Base-by-base conservation (phyloP, 164 flowering plant species). In the Platanus orientalis region DNA sequence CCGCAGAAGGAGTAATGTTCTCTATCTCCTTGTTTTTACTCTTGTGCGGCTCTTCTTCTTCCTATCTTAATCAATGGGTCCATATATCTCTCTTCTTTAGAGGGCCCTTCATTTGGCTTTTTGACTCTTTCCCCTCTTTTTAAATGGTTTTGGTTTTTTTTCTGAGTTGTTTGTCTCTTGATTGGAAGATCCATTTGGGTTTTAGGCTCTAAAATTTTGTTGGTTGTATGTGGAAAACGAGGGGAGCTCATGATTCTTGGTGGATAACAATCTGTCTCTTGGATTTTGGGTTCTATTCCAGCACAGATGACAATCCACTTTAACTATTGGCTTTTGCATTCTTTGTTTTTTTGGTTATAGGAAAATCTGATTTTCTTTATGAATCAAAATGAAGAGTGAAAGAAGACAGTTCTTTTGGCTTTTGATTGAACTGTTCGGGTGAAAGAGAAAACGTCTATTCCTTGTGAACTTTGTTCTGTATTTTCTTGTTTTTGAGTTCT, bases 1-100 rank as follows among this genome's bases (percentile, higher is more conserved):
- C 68, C 40, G 68, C 54, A 40, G 32, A 40, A 26, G n/a, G 40
- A 62, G 71, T 68, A 69, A 58, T 51, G 54, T 39, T 62, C 49
- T 65, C 66, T 65, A 20, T 66, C 48, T 66, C 69, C 60, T 71
- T 57, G 65, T 59, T 66, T 64, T 66, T 55, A 69, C 58, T 52
- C 59, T 71, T 66, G 66, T 68, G 69, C 73, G 73, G 78, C 54
- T 76, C 65, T 54, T 60, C 64, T 72, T 75, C 62, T 74, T 60
- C 60, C 65, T 59, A 56, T 58, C 63, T 61, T 62, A 47, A 59
- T 68, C 30, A 65, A 67, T 69, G 84, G 80, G 76, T 68, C 82
- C 79, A 74, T 66, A 45, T 72, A 34, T 69, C 68, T 63, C 70
- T 63, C 70, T 23, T 32, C 69, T 75, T 60, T 65, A 62, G 61